These are phyloP conservation scores for Endothia cerciana DNA, from an alignment of 2,329 filamentous ascomycete species.

Conservation along the genomic window DNA sequence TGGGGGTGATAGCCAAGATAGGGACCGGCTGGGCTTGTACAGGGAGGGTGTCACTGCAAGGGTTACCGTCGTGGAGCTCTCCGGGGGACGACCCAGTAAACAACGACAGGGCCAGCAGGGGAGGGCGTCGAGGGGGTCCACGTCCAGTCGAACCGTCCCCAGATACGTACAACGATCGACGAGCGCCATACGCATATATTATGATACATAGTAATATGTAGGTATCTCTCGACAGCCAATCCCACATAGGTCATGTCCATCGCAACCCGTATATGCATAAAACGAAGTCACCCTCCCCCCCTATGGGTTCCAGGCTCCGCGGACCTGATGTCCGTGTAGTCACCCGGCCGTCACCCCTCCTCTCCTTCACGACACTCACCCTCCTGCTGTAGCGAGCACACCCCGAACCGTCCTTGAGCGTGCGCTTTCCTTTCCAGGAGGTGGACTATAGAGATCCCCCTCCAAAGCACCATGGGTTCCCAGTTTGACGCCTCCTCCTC, in stretches of 20 bases:
- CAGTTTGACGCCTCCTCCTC: constrained; percentile 19
- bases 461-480: constrained; percentile 17
- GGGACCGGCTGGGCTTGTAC: constrained; percentile 5
- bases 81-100: neutral
- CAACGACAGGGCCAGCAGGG: constrained; percentile 8
- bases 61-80: constrained; percentile 3
- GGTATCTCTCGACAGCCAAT: neutral
- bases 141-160: no score
- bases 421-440: neutral
- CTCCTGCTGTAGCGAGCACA: neutral
- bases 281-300: constrained; percentile 1
- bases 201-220: no score
- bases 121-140: neutral
- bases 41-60: constrained; percentile 12
- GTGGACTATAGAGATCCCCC: neutral
- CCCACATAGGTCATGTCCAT: neutral
- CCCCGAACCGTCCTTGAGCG: neutral
- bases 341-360: neutral
- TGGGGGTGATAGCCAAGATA: constrained; percentile 12
- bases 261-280: constrained; percentile 13
- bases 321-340: neutral
- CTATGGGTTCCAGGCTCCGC: neutral
- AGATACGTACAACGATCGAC: no score
- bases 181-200: neutral
- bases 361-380: neutral